These are phyloP conservation scores for Saccharomyces hybrid DNA, from an alignment of 1,139 yeast species.

Conservation along the genomic window DNA sequence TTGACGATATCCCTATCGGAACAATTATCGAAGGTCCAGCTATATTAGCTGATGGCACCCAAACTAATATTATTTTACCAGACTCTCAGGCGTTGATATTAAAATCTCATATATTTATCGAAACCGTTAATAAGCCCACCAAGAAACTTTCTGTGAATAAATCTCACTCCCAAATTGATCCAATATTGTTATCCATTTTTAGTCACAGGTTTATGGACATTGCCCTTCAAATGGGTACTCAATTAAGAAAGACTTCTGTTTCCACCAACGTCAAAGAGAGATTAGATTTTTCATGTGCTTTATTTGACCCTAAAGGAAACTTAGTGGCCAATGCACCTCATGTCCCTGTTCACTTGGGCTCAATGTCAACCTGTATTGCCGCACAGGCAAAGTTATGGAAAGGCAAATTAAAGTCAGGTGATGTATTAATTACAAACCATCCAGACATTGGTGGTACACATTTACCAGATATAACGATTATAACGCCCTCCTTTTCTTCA, in stretches of 20 bases:
- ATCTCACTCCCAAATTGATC: constrained; percentile 44
- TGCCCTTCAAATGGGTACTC: constrained; percentile 85
- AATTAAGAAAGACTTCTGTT: constrained; percentile 70
- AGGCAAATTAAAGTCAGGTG: constrained; percentile 55
- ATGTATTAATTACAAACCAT: constrained; percentile 69
- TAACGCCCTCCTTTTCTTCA: constrained; percentile 49
- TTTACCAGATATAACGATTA: constrained; percentile 69
- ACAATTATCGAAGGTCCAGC: constrained; percentile 64
- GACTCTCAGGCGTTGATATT: constrained; percentile 55
- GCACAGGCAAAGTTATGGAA: constrained; percentile 61
- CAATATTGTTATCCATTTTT: constrained; percentile 67
- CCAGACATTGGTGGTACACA: constrained; percentile 80
- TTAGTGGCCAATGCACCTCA: constrained; percentile 83
- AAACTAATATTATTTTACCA: constrained; percentile 77
- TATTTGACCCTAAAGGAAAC: constrained; percentile 67
- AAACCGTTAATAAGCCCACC: constrained; percentile 28
- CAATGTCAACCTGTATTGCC: constrained; percentile 78
- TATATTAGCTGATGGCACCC: constrained; percentile 76
- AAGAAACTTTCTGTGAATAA: constrained; percentile 28
- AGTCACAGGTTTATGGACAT: constrained; percentile 82
- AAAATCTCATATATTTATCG: constrained; percentile 50
- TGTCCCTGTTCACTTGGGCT: constrained; percentile 80
- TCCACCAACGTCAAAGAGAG: constrained; percentile 84
- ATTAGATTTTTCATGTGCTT: constrained; percentile 77
- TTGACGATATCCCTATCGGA: constrained; percentile 49